Evolutionary conservation across 331 rosid species (phyloP).

Genomic region (Quercus lobata): DNA sequence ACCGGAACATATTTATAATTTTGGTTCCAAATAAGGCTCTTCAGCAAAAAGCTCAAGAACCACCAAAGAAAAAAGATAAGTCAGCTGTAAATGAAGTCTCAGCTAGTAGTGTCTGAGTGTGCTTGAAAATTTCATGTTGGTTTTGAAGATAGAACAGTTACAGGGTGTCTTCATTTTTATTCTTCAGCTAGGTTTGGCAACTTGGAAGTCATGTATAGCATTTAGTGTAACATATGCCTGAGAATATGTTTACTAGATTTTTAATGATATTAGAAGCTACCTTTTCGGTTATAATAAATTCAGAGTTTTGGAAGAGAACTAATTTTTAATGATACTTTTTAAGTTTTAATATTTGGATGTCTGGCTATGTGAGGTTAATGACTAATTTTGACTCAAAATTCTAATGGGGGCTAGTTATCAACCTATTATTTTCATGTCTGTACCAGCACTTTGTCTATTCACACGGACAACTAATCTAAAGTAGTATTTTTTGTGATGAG

Average conservation of each 20-base stretch:
- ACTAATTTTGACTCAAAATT: too few species aligned
- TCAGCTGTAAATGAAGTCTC: conserved; percentile 65
- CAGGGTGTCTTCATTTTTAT: conserved; percentile 23
- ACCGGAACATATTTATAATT: conserved; percentile 61
- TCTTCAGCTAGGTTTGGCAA: conserved; percentile 27
- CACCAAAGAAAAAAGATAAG: conserved; percentile 60
- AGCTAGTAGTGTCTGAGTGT: conserved; percentile 51
- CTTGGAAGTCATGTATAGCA: conserved; percentile 39
- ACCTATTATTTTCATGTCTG: not conserved
- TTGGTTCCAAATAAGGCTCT: conserved; percentile 80
- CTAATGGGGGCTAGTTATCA: too few species aligned
- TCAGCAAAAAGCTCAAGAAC: conserved; percentile 70
- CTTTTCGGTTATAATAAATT: conserved; percentile 1
- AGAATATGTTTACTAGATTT: conserved; percentile 10
- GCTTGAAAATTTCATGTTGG: conserved; percentile 14
- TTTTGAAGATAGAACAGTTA: conserved; percentile 25
- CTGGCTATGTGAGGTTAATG: not conserved
- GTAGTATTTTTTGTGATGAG: not conserved
- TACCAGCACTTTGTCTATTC: not conserved
- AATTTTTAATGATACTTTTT: not conserved
- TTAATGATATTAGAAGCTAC: conserved; percentile 17
- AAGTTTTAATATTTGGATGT: not conserved
- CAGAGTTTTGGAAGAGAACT: not conserved
- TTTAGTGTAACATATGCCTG: conserved; percentile 26
- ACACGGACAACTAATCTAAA: too few species aligned